Evolutionary conservation across 805 yeast genomes (phyloP), one percentile per base, ranked within the genome.

Genomic region (Hanseniaspora jakobsenii): DNA sequence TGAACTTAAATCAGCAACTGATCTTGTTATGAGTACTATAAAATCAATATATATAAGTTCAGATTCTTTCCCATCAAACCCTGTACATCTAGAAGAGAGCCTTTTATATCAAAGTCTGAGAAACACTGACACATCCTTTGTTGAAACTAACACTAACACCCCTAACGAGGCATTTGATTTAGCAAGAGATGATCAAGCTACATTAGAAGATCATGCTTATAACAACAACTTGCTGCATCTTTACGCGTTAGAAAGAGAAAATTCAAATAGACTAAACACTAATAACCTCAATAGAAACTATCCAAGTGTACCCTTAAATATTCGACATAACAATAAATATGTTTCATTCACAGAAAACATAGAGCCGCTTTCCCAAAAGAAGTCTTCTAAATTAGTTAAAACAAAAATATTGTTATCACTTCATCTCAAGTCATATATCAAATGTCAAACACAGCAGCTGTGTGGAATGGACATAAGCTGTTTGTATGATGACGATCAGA

Each of bases 361-460:
- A n/a, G n/a, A n/a, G n/a, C n/a, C n/a, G n/a, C n/a, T n/a, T n/a
- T 29, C 32, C 32, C n/a, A 6, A 7, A 29, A 6, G n/a, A 6
- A 5, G 6, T 8, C 36, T 7, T 32, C 36, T 7, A 32, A 17
- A 32, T 27, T n/a, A 12, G 21, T 3, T 4, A 17, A 29, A 10
- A 42, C 23, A 22, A 39, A 27, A 18, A 39, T 8, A 24, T 18
- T 21, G 16, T 38, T 22, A 21, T 8, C 17, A 6, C 18, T 39
- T 16, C 6, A 16, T 2, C 2, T 30, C 6, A 26, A 19, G 12
- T 2, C 10, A 9, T 10, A 9, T 17, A n/a, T 74, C 48, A 65
- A 64, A 51, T 66, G 73, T 29, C 76, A 72, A 47, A 64, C 66
- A 23, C 79, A 75, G 52, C 81, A 75, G 55, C 69, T 77, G 27